Evolutionary conservation across 345 rosid species (phyloP).

Genomic region (Eucalyptus regnans): DNA sequence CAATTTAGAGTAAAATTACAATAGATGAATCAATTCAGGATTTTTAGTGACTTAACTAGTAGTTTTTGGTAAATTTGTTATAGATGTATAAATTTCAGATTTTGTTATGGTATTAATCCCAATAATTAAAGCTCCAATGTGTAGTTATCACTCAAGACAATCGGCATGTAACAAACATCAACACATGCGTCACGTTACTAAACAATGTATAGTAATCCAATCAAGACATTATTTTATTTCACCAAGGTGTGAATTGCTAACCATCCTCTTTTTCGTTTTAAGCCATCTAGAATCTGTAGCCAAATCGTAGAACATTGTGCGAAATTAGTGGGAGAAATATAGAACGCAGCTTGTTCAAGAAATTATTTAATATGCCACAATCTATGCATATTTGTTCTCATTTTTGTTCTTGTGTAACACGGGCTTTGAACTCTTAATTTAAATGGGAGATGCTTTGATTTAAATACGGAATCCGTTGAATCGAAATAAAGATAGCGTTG

Average conservation of each 20-base stretch:
- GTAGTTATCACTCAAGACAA: neutral
- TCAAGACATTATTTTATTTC: neutral
- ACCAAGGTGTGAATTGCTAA: neutral
- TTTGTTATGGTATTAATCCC: no score
- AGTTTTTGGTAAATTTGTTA: no score
- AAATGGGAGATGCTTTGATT: neutral
- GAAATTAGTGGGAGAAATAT: neutral
- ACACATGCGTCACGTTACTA: neutral
- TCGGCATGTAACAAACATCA: neutral
- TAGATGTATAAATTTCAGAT: no score
- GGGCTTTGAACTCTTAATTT: neutral
- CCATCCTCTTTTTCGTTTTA: neutral
- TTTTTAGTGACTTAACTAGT: no score
- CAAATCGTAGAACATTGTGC: neutral
- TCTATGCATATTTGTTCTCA: no score
- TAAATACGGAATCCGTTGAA: neutral
- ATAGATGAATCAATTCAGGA: no score
- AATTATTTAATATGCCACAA: no score
- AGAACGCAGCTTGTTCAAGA: no score
- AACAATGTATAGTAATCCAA: neutral
- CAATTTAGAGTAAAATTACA: no score
- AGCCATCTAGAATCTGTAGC: neutral
- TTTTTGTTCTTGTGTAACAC: no score
- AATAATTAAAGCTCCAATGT: neutral
- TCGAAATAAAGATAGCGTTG: neutral